phyloP scores from a whole-genome alignment of 345 rosid species.

The Euphorbia lathyris region DNA sequence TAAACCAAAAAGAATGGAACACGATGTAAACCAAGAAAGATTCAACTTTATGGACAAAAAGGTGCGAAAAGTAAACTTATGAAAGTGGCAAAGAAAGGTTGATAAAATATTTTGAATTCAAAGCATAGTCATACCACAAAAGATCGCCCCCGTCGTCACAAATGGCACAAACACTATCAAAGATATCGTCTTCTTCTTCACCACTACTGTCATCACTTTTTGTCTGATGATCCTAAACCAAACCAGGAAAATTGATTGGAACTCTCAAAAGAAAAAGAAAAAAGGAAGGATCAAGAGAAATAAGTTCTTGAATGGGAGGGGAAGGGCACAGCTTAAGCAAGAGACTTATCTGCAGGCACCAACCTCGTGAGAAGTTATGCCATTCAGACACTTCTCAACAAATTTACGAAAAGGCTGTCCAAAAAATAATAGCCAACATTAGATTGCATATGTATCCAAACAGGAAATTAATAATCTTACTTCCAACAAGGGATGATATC shows the following conservation, averaged over 20 bases:
- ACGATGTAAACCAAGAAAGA: too few relatives aligned
- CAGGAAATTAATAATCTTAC: not conserved
- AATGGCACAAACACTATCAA: conserved; percentile 24
- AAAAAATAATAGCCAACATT: not conserved
- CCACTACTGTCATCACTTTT: not conserved
- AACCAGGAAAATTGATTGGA: not conserved
- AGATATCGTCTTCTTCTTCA: not conserved
- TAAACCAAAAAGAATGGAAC: not conserved
- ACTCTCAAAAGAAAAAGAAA: not conserved
- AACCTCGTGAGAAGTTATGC: conserved; percentile 13
- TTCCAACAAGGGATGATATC: not conserved
- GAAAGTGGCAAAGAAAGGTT: not conserved
- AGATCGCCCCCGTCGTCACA: conserved; percentile 26
- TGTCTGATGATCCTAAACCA: conserved; percentile 10
- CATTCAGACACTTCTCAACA: not conserved
- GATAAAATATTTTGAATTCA: not conserved
- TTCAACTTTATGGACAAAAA: too few relatives aligned
- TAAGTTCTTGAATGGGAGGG: not conserved
- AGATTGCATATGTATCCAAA: not conserved
- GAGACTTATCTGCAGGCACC: not conserved
- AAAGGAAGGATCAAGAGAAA: not conserved
- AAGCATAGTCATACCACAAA: conserved; percentile 20
- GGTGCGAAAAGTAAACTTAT: too few relatives aligned
- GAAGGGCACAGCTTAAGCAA: not conserved
- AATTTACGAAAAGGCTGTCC: conserved; percentile 22